Percentiles rank a stretch among this genome's conserved stretches.
These are phyloP conservation scores for Apium graveolens DNA, from an alignment of 129 eudicot genomes.

Conservation along the genomic window DNA sequence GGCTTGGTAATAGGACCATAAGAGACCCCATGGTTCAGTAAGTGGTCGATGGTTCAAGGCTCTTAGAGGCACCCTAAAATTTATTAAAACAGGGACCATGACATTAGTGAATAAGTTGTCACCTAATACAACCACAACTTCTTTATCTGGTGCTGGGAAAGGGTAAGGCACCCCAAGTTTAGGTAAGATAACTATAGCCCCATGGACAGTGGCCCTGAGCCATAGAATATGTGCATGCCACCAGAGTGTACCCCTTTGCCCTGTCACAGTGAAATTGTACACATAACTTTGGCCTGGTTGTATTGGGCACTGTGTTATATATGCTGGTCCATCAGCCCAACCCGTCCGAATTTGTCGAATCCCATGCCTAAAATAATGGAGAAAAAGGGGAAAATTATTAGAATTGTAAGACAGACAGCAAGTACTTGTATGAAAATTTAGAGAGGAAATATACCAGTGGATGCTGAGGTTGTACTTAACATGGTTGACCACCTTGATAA, in stretches of 20 bases:
- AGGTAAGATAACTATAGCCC: constrained; percentile 5
- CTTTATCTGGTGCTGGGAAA: constrained; percentile 6
- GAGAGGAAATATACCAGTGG: not conserved
- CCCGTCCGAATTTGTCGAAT: constrained; percentile 5
- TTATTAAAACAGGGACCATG: not conserved
- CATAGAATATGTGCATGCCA: constrained; percentile 5
- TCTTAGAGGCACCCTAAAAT: not conserved
- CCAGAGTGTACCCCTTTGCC: constrained; percentile 7
- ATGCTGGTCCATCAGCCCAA: constrained; percentile 10
- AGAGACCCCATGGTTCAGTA: not conserved
- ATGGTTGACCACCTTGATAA: constrained; percentile 6
- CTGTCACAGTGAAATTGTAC: constrained; percentile 4
- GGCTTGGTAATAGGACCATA: not conserved
- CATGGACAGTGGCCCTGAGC: constrained; percentile 11
- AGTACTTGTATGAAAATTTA: not conserved
- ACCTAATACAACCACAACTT: constrained; percentile 2
- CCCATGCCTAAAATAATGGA: not conserved
- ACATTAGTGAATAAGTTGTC: not conserved
- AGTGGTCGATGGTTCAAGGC: not conserved
- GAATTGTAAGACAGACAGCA: not conserved
- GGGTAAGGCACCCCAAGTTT: constrained; percentile 9
- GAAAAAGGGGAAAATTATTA: not conserved
- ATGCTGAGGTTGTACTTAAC: not conserved
- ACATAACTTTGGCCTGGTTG: constrained; percentile 3
- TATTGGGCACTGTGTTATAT: constrained; percentile 7